These are phyloP conservation scores for Leishmania arabica DNA, from an alignment of 208 protist species.

Conservation along the genomic window DNA sequence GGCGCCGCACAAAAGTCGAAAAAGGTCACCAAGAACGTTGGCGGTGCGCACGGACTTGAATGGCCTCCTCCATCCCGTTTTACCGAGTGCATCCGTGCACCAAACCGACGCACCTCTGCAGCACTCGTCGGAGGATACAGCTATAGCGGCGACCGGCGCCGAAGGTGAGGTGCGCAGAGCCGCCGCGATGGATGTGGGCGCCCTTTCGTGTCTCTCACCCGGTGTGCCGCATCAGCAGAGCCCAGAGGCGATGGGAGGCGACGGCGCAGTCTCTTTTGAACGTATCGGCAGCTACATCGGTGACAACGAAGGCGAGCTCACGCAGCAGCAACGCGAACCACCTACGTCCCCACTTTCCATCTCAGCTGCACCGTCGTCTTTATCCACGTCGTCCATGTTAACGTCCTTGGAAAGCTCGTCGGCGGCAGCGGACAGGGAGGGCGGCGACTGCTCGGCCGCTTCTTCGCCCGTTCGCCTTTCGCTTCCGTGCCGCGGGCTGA, in stretches of 20 bases:
- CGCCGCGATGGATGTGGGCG: neutral
- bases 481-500: slow-evolving; percentile 30
- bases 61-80: no score
- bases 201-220: neutral
- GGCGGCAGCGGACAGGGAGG: neutral
- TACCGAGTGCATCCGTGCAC: neutral
- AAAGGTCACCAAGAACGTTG: neutral
- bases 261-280: neutral
- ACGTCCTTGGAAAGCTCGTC: neutral
- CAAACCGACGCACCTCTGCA: neutral
- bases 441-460: neutral
- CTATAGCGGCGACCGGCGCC: neutral
- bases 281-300: neutral
- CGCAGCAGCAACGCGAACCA: neutral
- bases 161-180: neutral
- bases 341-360: neutral
- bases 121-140: neutral
- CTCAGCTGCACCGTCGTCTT: neutral
- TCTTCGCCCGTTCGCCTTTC: slow-evolving; percentile 12
- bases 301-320: neutral
- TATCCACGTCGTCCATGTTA: neutral
- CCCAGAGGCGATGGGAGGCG: neutral
- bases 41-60: neutral
- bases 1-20: neutral
- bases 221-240: neutral